Conservation (phyloP, 1,139 yeast genomes). For the Trichomonascaceae sp. region DNA sequence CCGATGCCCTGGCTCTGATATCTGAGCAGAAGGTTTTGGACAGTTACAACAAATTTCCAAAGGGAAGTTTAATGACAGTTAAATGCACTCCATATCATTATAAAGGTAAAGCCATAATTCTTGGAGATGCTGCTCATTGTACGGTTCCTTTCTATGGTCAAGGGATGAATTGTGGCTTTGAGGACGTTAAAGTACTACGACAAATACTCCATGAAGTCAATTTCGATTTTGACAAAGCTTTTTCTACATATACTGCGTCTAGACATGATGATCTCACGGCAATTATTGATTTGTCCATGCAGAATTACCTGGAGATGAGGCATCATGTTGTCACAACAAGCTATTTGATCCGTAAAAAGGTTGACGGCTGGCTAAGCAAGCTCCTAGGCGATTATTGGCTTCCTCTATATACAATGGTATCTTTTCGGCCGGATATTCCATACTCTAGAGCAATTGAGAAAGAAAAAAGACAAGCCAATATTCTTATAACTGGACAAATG, state of each 20-base stretch:
- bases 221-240: conserved; percentile 45
- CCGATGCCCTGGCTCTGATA: conserved; percentile 66
- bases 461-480: conserved; percentile 42
- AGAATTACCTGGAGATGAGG: conserved; percentile 84
- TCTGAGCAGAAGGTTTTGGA: conserved; percentile 50
- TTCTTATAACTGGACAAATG: conserved; percentile 12
- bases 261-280: conserved; percentile 68
- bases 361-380: conserved; percentile 62
- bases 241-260: conserved; percentile 47
- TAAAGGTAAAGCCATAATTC: conserved; percentile 55
- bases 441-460: conserved; percentile 64
- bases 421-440: conserved; percentile 76
- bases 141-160: conserved; percentile 98
- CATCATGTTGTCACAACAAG: conserved; percentile 63
- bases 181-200: conserved; percentile 70
- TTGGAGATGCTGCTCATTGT: conserved; percentile 94
- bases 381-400: conserved; percentile 60
- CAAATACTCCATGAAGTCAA: conserved; percentile 39
- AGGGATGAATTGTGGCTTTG: conserved; percentile 96
- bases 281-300: conserved; percentile 71
- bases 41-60: conserved; percentile 58
- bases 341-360: conserved; percentile 58
- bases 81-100: conserved; percentile 64
- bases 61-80: conserved; percentile 63
- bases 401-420: conserved; percentile 88